Conservation (phyloP, 768 basidiomycete genomes). For the Imleria badia region DNA sequence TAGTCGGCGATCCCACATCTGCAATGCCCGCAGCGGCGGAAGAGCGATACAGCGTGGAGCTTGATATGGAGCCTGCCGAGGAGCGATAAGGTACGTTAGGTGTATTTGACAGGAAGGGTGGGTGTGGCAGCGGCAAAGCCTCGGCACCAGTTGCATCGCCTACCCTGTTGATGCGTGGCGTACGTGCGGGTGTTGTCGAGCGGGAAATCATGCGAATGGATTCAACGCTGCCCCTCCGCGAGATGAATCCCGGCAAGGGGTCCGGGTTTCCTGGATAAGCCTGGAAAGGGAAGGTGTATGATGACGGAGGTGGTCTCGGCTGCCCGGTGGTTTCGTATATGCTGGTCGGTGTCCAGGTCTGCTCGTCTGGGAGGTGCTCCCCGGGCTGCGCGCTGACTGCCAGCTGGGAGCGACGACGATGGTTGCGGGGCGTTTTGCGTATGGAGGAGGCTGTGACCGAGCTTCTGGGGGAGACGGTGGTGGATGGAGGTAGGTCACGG, state of each 20-base stretch:
- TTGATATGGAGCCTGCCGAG: slow-evolving; percentile 24
- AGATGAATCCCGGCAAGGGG: slow-evolving; percentile 47
- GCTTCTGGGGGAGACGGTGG: slow-evolving; percentile 14
- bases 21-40: slow-evolving; percentile 23
- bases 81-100: slow-evolving; percentile 42
- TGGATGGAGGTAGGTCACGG: slow-evolving; percentile 21
- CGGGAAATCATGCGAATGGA: slow-evolving; percentile 32
- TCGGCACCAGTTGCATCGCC: slow-evolving; percentile 13
- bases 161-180: slow-evolving; percentile 19
- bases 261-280: slow-evolving; percentile 68
- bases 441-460: slow-evolving; percentile 9
- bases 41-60: slow-evolving; percentile 30
- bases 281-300: slow-evolving; percentile 53
- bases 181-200: slow-evolving; percentile 22
- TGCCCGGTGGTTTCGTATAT: slow-evolving; percentile 5
- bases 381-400: slow-evolving; percentile 20
- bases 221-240: slow-evolving; percentile 44
- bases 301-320: slow-evolving; percentile 38
- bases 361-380: slow-evolving; percentile 12
- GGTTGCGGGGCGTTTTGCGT: slow-evolving; percentile 22
- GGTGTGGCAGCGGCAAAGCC: slow-evolving; percentile 42
- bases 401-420: slow-evolving; percentile 28
- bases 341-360: slow-evolving; percentile 15
- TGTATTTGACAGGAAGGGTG: slow-evolving; percentile 42
- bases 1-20: slow-evolving; percentile 6